Conservation (phyloP, 2,329 filamentous ascomycete species). For the Aspergillus aculeatinus region DNA sequence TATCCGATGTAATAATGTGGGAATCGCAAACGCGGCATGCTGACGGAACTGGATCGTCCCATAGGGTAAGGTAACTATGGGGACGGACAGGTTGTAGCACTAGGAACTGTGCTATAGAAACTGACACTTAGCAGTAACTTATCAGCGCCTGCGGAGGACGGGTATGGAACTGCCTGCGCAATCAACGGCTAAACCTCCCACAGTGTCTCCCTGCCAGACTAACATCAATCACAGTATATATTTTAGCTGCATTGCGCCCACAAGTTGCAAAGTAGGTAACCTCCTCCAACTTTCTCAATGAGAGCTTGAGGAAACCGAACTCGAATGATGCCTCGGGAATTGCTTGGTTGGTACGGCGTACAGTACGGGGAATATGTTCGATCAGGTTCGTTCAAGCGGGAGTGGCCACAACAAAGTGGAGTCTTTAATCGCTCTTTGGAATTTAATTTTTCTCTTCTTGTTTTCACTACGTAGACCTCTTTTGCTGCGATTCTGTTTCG, state of each 20-base stretch:
- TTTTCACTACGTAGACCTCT: background rate
- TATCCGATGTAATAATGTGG: background rate
- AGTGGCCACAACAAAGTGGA: constrained; percentile 7
- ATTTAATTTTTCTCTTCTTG: background rate
- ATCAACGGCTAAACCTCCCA: background rate
- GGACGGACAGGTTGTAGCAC: background rate
- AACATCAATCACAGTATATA: too few species aligned
- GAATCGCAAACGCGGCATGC: constrained; percentile 2
- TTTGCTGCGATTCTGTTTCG: background rate
- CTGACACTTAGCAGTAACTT: background rate
- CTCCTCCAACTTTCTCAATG: too few species aligned
- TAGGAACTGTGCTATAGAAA: background rate
- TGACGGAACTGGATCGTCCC: constrained; percentile 4
- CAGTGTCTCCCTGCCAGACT: background rate
- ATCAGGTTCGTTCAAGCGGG: constrained; percentile 1
- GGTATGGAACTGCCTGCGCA: background rate
- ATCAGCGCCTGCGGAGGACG: background rate
- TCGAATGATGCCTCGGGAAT: background rate
- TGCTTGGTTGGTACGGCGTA: constrained; percentile 2
- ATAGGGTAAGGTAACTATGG: constrained; percentile 2
- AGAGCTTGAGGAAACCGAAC: too few species aligned
- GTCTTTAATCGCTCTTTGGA: background rate
- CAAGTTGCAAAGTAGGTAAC: too few species aligned
- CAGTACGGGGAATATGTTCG: constrained; percentile 6
- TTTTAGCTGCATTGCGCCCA: too few species aligned